Base-by-base conservation (phyloP, 2,329 filamentous ascomycete genomes). In the Helotiales sp. region DNA sequence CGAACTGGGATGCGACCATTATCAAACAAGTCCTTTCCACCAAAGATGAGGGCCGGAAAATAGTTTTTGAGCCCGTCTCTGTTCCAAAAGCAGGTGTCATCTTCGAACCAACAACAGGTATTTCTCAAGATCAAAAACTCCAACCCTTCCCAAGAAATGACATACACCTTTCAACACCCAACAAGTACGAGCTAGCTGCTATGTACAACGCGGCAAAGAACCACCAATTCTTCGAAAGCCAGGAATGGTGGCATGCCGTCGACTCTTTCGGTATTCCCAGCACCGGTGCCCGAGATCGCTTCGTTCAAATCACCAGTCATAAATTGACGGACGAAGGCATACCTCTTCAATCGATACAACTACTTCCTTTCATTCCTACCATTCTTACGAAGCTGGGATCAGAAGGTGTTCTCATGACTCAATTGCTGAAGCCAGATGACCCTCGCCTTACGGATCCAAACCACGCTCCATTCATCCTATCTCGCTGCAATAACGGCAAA, bases 31-130 rank as follows among this genome's bases (percentile, higher is more conserved):
- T 92, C 85, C 76, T 93, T n/a, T 77, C 84, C 36, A 86, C 81
- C 42, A 84, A 83, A 58, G 71, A 78, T 2, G 76, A 82, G 57
- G 72, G 77, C 4, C 81, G 83, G 15, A 81, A 79, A 19, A 81
- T 93, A 5, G 89, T 89, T 12, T 96, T 93, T 69, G 95, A 98
- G 73, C 93, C 95, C 1, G 95, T 98, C 6, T 96, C 91, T 1
- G 85, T 83, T 1, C 85, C 84, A 58, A 99, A 98, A 76, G 84
- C 90, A 3, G 47, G 81, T 85, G 8, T 77, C 93, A 5, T 96
- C 95, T 74, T 75, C 24, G 71, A 73, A 12, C 51, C 58, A 13
- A n/a, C 56, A 30, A 30, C 29, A 53, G 66, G 62, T 6, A 25
- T 22, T 15, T 9, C 4, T 3, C 38, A 54, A 19, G 22, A 50